Conservation (phyloP, 768 basidiomycete genomes). For the Kwoniella bestiolae region DNA sequence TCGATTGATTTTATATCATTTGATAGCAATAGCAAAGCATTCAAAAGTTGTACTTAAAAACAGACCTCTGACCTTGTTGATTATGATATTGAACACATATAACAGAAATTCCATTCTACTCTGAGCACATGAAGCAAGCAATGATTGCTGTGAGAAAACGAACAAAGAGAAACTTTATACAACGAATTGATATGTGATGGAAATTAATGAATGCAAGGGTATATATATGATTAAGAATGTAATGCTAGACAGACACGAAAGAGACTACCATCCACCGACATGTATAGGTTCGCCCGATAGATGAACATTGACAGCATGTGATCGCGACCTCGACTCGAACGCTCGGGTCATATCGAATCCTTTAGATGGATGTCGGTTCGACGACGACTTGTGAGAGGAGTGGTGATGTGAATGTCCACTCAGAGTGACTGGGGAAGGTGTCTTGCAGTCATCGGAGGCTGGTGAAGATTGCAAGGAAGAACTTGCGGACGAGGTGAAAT, state of each 20-base stretch:
- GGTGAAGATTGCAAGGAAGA: slow-evolving; percentile 51
- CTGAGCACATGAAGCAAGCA: too few species aligned
- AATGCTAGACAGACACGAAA: background rate
- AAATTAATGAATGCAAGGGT: slow-evolving; percentile 9
- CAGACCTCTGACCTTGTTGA: too few species aligned
- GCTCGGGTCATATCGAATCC: slow-evolving; percentile 30
- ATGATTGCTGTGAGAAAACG: too few species aligned
- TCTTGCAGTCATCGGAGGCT: slow-evolving; percentile 51
- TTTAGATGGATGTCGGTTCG: slow-evolving; percentile 11
- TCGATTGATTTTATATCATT: too few species aligned
- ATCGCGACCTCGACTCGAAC: slow-evolving; percentile 22
- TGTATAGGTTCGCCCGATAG: slow-evolving; percentile 29
- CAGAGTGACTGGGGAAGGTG: slow-evolving; percentile 49
- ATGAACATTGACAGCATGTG: slow-evolving; percentile 26
- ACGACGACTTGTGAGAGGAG: slow-evolving; percentile 2
- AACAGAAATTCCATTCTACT: too few species aligned
- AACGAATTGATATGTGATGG: slow-evolving; percentile 6
- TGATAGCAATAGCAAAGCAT: background rate
- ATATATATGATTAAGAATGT: slow-evolving; percentile 8
- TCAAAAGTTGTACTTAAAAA: background rate
- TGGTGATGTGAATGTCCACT: slow-evolving; percentile 19
- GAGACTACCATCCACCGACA: slow-evolving; percentile 33
- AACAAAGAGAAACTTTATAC: slow-evolving; percentile 10
- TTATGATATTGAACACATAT: too few species aligned
- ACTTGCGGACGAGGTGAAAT: slow-evolving; percentile 41